A percentile compares a stretch with the other conserved stretches of the same genome.
Evolutionary conservation across 78 protist species (phyloP).

Genomic region (Protostelium mycophagum): DNA sequence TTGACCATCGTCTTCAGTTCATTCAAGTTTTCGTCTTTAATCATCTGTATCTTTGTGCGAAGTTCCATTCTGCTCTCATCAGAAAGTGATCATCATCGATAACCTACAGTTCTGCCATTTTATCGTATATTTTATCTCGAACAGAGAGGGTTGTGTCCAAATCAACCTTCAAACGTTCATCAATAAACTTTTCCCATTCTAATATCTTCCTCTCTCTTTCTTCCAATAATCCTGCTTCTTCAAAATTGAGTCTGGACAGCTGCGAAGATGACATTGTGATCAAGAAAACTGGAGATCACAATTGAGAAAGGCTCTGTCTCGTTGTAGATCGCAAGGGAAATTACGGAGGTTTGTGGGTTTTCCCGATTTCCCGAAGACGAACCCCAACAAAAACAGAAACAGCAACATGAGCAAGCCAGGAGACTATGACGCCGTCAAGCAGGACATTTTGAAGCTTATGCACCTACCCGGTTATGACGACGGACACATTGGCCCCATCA

Average conservation of each 20-base stretch:
- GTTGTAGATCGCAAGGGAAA: too few species aligned
- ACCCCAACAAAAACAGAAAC: too few species aligned
- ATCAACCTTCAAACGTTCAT: constrained; percentile 20
- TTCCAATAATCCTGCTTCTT: not conserved
- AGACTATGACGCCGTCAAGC: not conserved
- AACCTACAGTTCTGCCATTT: constrained; percentile 16
- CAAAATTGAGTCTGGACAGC: too few species aligned
- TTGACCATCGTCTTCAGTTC: constrained; percentile 58
- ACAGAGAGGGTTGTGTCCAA: not conserved
- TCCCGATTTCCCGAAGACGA: too few species aligned
- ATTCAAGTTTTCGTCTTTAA: constrained; percentile 30
- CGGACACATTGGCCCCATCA: constrained; percentile 39
- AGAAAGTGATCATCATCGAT: not conserved
- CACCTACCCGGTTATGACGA: constrained; percentile 15
- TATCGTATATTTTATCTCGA: constrained; percentile 10
- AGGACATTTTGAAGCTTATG: not conserved
- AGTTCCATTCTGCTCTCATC: constrained; percentile 25
- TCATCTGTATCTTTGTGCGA: constrained; percentile 46
- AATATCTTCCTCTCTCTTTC: not conserved
- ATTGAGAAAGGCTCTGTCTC: too few species aligned
- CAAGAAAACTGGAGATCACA: too few species aligned
- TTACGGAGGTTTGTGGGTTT: too few species aligned
- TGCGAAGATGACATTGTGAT: too few species aligned
- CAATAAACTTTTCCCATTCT: constrained; percentile 8
- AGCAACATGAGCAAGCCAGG: not conserved